Evolutionary conservation across 139 green algal genomes (phyloP).

Genomic region (Chlamydomonas applanata): DNA sequence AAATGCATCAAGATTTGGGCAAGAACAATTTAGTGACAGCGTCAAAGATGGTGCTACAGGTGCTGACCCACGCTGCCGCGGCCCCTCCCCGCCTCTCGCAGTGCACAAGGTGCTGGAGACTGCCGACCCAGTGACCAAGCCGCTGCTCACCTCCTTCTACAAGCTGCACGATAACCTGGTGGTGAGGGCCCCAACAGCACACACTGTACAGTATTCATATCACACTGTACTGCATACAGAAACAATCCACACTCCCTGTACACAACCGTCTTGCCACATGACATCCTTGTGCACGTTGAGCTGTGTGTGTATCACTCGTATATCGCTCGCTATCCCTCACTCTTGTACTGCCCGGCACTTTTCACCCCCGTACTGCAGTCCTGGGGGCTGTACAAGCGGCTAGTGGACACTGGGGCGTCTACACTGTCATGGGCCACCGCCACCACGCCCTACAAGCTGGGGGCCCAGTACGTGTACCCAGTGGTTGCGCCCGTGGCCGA

Average conservation of each 20-base stretch:
- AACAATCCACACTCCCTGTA: too few relatives aligned
- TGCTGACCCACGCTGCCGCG: too few relatives aligned
- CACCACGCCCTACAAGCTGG: conserved; percentile 28
- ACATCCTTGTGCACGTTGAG: too few relatives aligned
- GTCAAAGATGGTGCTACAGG: too few relatives aligned
- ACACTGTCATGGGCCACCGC: conserved; percentile 18
- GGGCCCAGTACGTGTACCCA: conserved; percentile 34
- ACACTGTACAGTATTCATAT: too few relatives aligned
- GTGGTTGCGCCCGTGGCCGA: conserved; percentile 25
- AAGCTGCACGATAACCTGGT: conserved; percentile 21
- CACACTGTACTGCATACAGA: too few relatives aligned
- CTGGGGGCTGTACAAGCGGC: conserved; percentile 8
- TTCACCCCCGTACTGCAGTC: neutral
- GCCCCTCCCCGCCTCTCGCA: neutral
- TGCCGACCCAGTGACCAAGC: conserved; percentile 14
- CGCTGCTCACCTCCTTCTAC: conserved; percentile 10
- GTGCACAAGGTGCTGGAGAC: conserved; percentile 18
- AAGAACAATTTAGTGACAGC: too few relatives aligned
- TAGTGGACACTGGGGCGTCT: conserved; percentile 10
- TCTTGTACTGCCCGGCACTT: too few relatives aligned
- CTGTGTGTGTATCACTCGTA: too few relatives aligned
- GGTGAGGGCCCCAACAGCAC: conserved; percentile 12
- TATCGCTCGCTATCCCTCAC: too few relatives aligned
- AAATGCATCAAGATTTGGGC: too few relatives aligned
- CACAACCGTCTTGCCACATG: too few relatives aligned